Evolutionary conservation across 2,329 filamentous ascomycete species (phyloP).

Genomic region (Didymella segeticola): DNA sequence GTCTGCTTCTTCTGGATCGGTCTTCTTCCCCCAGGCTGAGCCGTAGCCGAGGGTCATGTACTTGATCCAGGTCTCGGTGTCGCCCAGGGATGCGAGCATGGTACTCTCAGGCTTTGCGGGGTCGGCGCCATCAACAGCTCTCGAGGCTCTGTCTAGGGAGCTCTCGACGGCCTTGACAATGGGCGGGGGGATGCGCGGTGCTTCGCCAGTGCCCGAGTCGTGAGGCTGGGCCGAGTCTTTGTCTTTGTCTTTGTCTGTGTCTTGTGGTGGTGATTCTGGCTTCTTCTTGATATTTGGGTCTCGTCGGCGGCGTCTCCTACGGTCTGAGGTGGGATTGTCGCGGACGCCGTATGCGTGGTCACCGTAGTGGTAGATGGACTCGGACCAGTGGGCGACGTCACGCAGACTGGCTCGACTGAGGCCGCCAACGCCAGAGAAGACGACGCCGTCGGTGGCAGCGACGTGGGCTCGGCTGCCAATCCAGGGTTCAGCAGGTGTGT

Average conservation of each 20-base stretch:
- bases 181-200: constrained; percentile 54
- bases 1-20: neutral
- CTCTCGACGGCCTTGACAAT: constrained; percentile 54
- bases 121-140: constrained; percentile 39
- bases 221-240: constrained; percentile 9
- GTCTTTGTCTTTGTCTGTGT: no score
- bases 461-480: constrained; percentile 74
- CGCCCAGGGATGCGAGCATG: constrained; percentile 49
- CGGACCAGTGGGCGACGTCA: constrained; percentile 83
- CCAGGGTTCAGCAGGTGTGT: constrained; percentile 63
- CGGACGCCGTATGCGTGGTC: constrained; percentile 83
- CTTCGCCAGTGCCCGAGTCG: constrained; percentile 10
- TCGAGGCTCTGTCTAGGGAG: constrained; percentile 53
- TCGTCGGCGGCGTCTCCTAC: constrained; percentile 57
- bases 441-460: constrained; percentile 76
- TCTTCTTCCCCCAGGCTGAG: constrained; percentile 45
- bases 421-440: constrained; percentile 82
- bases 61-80: constrained; percentile 58
- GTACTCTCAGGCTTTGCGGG: constrained; percentile 27
- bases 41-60: constrained; percentile 59
- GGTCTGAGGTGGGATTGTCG: constrained; percentile 75
- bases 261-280: constrained; percentile 6
- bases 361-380: constrained; percentile 84
- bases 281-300: constrained; percentile 28
- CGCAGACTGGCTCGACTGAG: constrained; percentile 74